Conservation (phyloP, 1,284 basidiomycete species). For the Naganishia sp. region DNA sequence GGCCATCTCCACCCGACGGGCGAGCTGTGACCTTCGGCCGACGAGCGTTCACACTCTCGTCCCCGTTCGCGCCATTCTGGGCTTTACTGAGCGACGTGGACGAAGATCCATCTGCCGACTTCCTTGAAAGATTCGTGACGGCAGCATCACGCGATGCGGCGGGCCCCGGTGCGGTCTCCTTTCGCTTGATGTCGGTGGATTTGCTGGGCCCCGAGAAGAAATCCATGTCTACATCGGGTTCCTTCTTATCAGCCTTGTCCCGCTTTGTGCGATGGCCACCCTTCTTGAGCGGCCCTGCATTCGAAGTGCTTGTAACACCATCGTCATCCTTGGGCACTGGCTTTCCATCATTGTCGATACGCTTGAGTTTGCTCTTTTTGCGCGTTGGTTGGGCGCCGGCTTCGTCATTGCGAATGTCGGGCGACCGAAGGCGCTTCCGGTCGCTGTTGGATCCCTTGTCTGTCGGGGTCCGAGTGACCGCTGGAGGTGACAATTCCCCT, state of each 20-base stretch:
- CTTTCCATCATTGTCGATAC: constrained; percentile 24
- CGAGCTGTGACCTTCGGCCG: background rate
- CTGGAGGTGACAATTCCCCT: constrained; percentile 5
- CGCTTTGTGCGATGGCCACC: background rate
- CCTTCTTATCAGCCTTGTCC: background rate
- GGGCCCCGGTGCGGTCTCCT: background rate
- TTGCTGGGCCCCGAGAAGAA: constrained; percentile 17
- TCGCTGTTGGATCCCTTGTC: background rate
- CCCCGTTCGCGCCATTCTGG: background rate
- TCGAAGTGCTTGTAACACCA: constrained; percentile 15
- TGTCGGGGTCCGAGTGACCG: constrained; percentile 5
- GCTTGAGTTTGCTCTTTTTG: constrained; percentile 18
- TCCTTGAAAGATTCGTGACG: constrained; percentile 2
- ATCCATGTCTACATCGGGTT: constrained; percentile 16
- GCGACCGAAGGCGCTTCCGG: constrained; percentile 1
- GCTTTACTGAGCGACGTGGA: background rate
- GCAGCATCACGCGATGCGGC: background rate
- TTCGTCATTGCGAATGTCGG: background rate
- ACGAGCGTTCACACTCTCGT: too few relatives aligned
- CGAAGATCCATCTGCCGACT: background rate
- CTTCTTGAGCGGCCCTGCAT: constrained; percentile 1
- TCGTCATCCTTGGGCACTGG: constrained; percentile 11
- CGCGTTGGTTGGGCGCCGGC: background rate
- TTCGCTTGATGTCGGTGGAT: background rate
- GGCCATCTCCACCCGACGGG: constrained; percentile 30